A percentile compares a stretch with the other conserved stretches of the same genome.
Evolutionary conservation across 495 filamentous ascomycete species (phyloP).

Genomic region (Neurospora terricola): DNA sequence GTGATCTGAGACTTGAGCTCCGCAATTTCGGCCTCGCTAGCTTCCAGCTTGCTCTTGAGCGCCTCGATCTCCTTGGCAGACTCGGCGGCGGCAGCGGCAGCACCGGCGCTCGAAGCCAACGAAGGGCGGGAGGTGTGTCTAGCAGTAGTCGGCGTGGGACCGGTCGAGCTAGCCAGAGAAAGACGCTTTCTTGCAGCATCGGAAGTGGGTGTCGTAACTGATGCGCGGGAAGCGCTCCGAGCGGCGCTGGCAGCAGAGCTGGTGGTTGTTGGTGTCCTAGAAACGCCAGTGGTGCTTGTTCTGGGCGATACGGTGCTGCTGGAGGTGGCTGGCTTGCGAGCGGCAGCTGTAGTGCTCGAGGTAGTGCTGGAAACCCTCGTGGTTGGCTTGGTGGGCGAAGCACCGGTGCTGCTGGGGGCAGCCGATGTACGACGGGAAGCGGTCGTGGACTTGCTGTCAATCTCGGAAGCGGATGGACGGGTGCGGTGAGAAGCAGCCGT

Average conservation of each 20-base stretch:
- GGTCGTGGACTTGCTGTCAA: constrained; percentile 37
- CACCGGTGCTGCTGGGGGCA: constrained; percentile 16
- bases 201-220: constrained; percentile 23
- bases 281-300: constrained; percentile 14
- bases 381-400: constrained; percentile 32
- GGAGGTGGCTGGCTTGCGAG: constrained; percentile 28
- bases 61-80: constrained; percentile 41
- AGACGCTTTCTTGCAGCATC: constrained; percentile 40
- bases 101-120: constrained; percentile 19
- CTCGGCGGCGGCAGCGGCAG: constrained; percentile 23
- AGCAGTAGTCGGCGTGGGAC: constrained; percentile 8
- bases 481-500: constrained; percentile 25
- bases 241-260: constrained; percentile 14
- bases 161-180: constrained; percentile 26
- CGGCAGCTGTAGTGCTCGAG: constrained; percentile 25
- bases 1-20: constrained; percentile 40
- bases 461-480: constrained; percentile 36
- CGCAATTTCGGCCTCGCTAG: constrained; percentile 36
- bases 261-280: constrained; percentile 16
- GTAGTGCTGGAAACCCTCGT: constrained; percentile 13
- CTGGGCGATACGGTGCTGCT: constrained; percentile 15
- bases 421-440: constrained; percentile 32
- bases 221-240: constrained; percentile 22
- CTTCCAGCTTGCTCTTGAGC: constrained; percentile 38
- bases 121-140: constrained; percentile 32